These are phyloP conservation scores for Apiospora saccharicola DNA, from an alignment of 2,329 filamentous ascomycete genomes.

Conservation along the genomic window DNA sequence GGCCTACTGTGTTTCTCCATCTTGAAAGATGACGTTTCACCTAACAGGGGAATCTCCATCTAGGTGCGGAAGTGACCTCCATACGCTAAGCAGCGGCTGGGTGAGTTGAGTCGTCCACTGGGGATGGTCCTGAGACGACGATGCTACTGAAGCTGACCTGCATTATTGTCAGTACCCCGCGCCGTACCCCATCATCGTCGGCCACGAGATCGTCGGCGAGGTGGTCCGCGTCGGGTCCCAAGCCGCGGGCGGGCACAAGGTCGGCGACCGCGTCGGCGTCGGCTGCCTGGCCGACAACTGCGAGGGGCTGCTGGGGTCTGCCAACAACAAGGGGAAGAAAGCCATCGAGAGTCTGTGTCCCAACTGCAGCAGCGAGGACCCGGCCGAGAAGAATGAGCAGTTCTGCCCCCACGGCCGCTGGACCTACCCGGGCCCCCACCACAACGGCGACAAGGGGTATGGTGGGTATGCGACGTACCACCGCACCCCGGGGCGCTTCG, in stretches of 20 bases:
- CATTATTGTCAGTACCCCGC: slow-evolving; percentile 25
- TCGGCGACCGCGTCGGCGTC: slow-evolving; percentile 61
- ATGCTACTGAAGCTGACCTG: not conserved
- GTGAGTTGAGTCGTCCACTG: slow-evolving; percentile 23
- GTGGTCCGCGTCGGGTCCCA: slow-evolving; percentile 49
- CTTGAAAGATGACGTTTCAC: no score
- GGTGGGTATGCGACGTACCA: slow-evolving; percentile 52
- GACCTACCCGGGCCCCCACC: slow-evolving; percentile 54
- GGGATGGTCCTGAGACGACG: no score
- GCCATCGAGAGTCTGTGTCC: slow-evolving; percentile 32
- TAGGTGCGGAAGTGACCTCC: slow-evolving; percentile 52
- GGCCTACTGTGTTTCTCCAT: no score
- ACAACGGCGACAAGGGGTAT: slow-evolving; percentile 59
- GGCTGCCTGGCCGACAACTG: slow-evolving; percentile 57
- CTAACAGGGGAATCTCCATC: no score
- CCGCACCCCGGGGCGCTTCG: slow-evolving; percentile 47
- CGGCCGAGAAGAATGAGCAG: slow-evolving; percentile 31
- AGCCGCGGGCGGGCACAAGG: slow-evolving; percentile 45
- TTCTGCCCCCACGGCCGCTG: slow-evolving; percentile 41
- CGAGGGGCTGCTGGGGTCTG: slow-evolving; percentile 27
- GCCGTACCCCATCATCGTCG: slow-evolving; percentile 46
- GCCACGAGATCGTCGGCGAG: slow-evolving; percentile 58
- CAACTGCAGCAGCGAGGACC: slow-evolving; percentile 26
- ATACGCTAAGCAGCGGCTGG: slow-evolving; percentile 50
- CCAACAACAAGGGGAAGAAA: not conserved